Conservation (phyloP, 805 yeast species). For the Metschnikowia gelsemii region DNA sequence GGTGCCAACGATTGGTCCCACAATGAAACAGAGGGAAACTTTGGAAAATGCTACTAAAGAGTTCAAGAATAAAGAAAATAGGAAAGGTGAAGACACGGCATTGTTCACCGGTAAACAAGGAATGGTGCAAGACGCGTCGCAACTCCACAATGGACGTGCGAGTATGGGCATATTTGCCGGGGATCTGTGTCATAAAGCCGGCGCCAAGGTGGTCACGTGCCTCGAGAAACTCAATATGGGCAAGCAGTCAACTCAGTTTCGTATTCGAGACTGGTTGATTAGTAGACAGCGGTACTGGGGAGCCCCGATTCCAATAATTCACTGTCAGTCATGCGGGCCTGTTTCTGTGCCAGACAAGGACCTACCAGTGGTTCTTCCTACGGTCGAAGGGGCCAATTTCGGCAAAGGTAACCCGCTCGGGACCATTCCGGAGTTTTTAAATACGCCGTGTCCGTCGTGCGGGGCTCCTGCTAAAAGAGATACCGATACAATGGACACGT, state of each 20-base stretch:
- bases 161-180: conserved; percentile 48
- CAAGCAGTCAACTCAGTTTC: conserved; percentile 48
- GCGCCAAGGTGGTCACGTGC: conserved; percentile 40
- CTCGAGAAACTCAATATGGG: conserved; percentile 48
- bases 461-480: conserved; percentile 74
- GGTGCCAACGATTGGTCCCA: conserved; percentile 47
- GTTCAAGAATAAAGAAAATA: too few relatives aligned
- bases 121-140: conserved; percentile 29
- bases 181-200: conserved; percentile 50
- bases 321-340: conserved; percentile 81
- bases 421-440: conserved; percentile 62
- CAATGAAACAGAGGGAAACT: too few relatives aligned
- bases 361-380: conserved; percentile 80
- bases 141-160: conserved; percentile 27
- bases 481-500: conserved; percentile 98
- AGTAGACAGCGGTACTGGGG: conserved; percentile 98
- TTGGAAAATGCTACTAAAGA: too few relatives aligned
- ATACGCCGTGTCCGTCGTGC: conserved; percentile 81
- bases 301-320: conserved; percentile 93
- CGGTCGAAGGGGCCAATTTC: conserved; percentile 50
- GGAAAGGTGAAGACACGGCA: conserved; percentile 12
- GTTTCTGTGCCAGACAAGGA: conserved; percentile 90
- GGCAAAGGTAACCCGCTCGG: conserved; percentile 68
- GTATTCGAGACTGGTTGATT: conserved; percentile 90
- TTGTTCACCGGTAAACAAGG: conserved; percentile 55